Conservation (phyloP, 2,329 filamentous ascomycete species). For the Claviceps quebecensis region DNA sequence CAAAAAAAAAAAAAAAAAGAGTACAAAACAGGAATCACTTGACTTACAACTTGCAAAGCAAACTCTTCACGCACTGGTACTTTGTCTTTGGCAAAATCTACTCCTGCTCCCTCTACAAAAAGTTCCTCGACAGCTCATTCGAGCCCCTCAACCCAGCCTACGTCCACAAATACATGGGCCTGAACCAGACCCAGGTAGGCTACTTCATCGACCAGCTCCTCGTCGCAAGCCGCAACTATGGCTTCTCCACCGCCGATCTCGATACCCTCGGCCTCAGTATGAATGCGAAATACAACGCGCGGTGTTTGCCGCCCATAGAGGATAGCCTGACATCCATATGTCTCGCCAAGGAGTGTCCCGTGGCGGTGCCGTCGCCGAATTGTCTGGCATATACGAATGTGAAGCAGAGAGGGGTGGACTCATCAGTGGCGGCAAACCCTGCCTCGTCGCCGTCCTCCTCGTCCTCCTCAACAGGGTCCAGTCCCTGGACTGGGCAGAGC, state of each 20-base stretch:
- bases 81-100: constrained; percentile 15
- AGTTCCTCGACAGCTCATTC: constrained; percentile 9
- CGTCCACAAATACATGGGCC: constrained; percentile 20
- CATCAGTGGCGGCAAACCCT: neutral
- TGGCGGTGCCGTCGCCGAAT: constrained; percentile 13
- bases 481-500: neutral
- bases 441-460: neutral
- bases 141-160: constrained; percentile 13
- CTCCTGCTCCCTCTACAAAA: constrained; percentile 12
- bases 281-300: constrained; percentile 16
- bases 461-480: neutral
- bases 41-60: constrained; percentile 3
- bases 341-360: constrained; percentile 14
- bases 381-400: constrained; percentile 15
- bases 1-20: constrained; percentile 1
- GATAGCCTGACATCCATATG: constrained; percentile 15
- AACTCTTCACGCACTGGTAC: constrained; percentile 17
- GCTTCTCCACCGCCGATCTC: constrained; percentile 15
- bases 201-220: constrained; percentile 19
- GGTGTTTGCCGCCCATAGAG: constrained; percentile 13
- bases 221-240: constrained; percentile 11
- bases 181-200: constrained; percentile 15
- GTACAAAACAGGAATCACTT: no score
- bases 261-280: constrained; percentile 10
- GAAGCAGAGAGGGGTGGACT: constrained; percentile 8